phyloP scores from a whole-genome alignment of 176 grass and related monocot genomes.

The Tuctoria greenei region DNA sequence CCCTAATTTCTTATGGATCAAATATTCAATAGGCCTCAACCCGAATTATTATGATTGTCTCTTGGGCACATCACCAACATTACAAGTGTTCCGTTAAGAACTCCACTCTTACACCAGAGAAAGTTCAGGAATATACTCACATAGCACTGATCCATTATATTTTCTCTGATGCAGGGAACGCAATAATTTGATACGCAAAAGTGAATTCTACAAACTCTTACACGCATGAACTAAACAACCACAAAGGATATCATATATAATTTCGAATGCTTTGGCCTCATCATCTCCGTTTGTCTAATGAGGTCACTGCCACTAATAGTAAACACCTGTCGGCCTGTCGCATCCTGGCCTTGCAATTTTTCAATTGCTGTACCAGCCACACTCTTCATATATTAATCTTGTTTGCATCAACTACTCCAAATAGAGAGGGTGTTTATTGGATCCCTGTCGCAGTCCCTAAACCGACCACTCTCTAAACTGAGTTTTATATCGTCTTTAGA shows the following conservation, averaged over 20 bases:
- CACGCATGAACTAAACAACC: background rate
- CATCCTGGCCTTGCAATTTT: conserved; percentile 18
- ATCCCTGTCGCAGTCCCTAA: conserved; percentile 5
- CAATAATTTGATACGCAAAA: conserved; percentile 2
- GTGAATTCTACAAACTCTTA: background rate
- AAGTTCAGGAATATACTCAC: conserved; percentile 12
- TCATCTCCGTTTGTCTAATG: conserved; percentile 16
- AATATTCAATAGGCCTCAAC: too few species aligned
- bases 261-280: background rate
- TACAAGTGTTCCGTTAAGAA: background rate
- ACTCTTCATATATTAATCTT: conserved; percentile 14
- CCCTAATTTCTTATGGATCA: too few species aligned
- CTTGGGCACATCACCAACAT: too few species aligned
- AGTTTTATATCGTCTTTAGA: background rate
- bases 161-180: background rate
- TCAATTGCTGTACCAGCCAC: conserved; percentile 34
- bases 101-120: background rate
- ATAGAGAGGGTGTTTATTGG: conserved; percentile 18
- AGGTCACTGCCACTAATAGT: conserved; percentile 36
- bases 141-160: background rate
- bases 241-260: conserved; percentile 25
- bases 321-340: conserved; percentile 5
- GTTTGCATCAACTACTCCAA: conserved; percentile 10
- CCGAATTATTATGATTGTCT: too few species aligned
- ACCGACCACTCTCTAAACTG: background rate